These are phyloP conservation scores for Allomyces javanicus DNA, from an alignment of 192 early-diverging fungal genomes.

Conservation along the genomic window DNA sequence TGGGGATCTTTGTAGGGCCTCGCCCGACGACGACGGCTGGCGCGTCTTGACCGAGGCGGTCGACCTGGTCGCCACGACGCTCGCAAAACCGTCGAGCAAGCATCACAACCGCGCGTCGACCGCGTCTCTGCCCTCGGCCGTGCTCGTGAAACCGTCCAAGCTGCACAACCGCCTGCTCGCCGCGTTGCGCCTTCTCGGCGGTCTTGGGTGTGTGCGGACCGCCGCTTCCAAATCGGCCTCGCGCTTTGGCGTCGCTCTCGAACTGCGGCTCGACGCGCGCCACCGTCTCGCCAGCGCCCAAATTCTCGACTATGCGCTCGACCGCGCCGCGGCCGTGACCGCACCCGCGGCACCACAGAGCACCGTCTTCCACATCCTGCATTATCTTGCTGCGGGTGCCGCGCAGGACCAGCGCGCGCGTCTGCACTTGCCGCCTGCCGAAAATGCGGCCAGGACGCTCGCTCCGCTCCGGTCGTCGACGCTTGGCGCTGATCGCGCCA, in stretches of 20 bases:
- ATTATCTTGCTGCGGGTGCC: conserved; percentile 71
- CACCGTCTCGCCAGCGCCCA: not conserved
- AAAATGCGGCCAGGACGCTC: too few relatives aligned
- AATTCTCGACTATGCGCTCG: not conserved
- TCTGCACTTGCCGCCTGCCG: conserved; percentile 44
- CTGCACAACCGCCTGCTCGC: not conserved
- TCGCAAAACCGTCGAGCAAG: too few relatives aligned
- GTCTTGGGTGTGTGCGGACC: not conserved
- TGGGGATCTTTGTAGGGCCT: too few relatives aligned
- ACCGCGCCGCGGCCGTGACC: not conserved
- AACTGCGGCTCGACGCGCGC: not conserved
- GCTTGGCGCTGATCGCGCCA: conserved; percentile 18
- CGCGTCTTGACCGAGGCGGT: too few relatives aligned
- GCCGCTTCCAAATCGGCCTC: not conserved
- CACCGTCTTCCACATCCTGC: conserved; percentile 70
- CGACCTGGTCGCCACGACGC: too few relatives aligned
- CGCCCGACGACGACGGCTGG: too few relatives aligned
- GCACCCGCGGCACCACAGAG: not conserved
- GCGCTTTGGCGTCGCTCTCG: not conserved
- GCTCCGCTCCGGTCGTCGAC: conserved; percentile 25
- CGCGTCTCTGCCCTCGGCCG: not conserved
- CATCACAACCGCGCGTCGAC: too few relatives aligned
- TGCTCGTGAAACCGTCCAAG: not conserved
- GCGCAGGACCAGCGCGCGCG: conserved; percentile 53
- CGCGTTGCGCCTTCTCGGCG: not conserved